These are phyloP conservation scores for Cyberlindnera suaveolens DNA, from an alignment of 805 yeast species.

Conservation along the genomic window DNA sequence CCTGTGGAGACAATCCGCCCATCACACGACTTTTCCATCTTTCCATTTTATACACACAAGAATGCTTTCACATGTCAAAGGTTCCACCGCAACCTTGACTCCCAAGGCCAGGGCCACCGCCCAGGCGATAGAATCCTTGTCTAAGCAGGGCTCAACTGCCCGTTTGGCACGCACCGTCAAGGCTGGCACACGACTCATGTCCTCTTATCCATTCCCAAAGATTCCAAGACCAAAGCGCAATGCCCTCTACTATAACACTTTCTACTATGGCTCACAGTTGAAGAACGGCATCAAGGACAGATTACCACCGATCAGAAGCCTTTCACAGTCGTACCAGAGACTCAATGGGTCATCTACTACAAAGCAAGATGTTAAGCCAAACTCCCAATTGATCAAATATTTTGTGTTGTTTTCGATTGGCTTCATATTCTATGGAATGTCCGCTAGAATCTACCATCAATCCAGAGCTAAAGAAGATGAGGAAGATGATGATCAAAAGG, in stretches of 20 bases:
- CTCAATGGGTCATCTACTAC: constrained; percentile 16
- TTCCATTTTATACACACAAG: not conserved
- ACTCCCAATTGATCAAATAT: constrained; percentile 21
- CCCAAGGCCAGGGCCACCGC: constrained; percentile 4
- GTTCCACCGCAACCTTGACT: constrained; percentile 1
- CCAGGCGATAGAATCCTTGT: constrained; percentile 6
- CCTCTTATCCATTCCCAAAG: constrained; percentile 40
- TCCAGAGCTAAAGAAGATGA: constrained; percentile 19
- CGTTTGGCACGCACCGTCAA: constrained; percentile 6
- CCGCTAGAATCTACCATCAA: constrained; percentile 23
- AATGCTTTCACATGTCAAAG: constrained; percentile 21
- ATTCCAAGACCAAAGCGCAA: constrained; percentile 54
- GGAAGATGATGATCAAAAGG: constrained; percentile 18
- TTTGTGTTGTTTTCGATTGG: constrained; percentile 24
- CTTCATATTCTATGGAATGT: constrained; percentile 23
- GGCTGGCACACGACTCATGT: constrained; percentile 15
- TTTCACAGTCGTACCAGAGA: constrained; percentile 18
- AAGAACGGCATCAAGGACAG: constrained; percentile 24
- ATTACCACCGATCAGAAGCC: constrained; percentile 23
- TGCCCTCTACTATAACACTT: constrained; percentile 41
- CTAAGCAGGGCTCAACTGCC: constrained; percentile 5
- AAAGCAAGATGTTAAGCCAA: constrained; percentile 9
- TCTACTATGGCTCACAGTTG: constrained; percentile 30
- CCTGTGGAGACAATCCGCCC: no score
- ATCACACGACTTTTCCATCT: no score